Base-by-base conservation (phyloP, 352 stramenopile species). In the Elongisporangium anandrum region DNA sequence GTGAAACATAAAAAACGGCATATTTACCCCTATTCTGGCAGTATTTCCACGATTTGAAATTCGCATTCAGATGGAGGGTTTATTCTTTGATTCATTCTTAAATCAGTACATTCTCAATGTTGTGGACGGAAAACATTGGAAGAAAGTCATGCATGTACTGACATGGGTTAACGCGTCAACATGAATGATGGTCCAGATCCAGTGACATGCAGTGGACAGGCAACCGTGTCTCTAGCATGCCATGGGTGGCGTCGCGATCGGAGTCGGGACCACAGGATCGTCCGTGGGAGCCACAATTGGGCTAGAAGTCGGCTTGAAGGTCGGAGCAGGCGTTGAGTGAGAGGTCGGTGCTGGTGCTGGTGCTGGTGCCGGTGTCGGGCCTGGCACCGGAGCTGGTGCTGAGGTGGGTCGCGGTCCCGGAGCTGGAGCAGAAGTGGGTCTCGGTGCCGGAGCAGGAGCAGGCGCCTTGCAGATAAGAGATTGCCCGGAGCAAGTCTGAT, bases 401-500 rank as follows among this genome's bases (percentile, higher is more conserved):
- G 29, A 41, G 29, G 29, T 41, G 29, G 29, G 29, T 41, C 29
- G 4, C 13, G 29, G 29, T 41, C 29, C 9, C 29, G 29, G 29
- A 15, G 29, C 29, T 41, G 29, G 29, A 41, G 29, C 29, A 41
- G 29, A 41, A 4, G 29, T 41, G 9, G 29, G 29, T 8, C 13
- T 41, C 9, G 29, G 29, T 41, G 29, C 29, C 29, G 29, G 29
- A 15, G 29, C 29, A 15, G 29, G 29, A 41, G 29, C 29, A 41
- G 29, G 9, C 13, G 29, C 29, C 29, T 41, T 41, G 9, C 29
- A 41, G 29, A 41, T 41, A 13, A 41, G 29, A 15, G 29, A 41
- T 41, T 83, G 74, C 0, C 73, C 73, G 0, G 71, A 76, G 61
- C 75, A 85, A 19, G 62, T 63, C 61, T 85, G 75, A 15, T 55